Conservation (phyloP, 1,284 basidiomycete genomes). For the Puccinia polysora region DNA sequence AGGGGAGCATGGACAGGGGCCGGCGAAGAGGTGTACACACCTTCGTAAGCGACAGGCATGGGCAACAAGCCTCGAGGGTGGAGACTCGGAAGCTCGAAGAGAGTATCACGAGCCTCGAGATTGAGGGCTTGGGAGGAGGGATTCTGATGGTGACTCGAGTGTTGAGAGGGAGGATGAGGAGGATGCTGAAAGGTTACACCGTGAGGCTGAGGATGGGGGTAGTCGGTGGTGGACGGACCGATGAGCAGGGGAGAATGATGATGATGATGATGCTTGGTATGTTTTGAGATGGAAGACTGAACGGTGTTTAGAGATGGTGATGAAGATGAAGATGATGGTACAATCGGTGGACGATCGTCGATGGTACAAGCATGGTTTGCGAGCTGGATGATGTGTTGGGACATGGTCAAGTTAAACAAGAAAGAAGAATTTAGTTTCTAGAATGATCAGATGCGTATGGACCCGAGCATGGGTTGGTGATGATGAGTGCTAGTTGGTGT, state of each 20-base stretch:
- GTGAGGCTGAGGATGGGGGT: no score
- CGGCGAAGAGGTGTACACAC: constrained; percentile 23
- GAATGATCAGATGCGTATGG: no score
- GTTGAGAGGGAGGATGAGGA: no score
- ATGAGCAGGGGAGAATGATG: not conserved
- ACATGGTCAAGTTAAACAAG: constrained; percentile 8
- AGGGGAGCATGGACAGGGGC: not conserved
- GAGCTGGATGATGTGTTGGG: constrained; percentile 1
- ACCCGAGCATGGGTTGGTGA: no score
- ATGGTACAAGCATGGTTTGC: constrained; percentile 25
- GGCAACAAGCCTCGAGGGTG: constrained; percentile 26
- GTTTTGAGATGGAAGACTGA: constrained; percentile 1
- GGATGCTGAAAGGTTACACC: no score
- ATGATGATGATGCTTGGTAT: constrained; percentile 24
- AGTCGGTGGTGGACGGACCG: constrained; percentile 5
- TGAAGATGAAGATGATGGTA: no score
- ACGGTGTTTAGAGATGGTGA: no score
- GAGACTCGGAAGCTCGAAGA: constrained; percentile 12
- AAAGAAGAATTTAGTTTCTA: no score
- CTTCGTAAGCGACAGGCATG: constrained; percentile 38
- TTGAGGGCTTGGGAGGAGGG: not conserved
- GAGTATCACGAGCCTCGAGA: constrained; percentile 6
- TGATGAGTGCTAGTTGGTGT: no score
- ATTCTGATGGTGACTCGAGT: no score
- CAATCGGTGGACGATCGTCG: not conserved